Percentiles rank a stretch among this genome's conserved stretches.
These are phyloP conservation scores for Fraxinus dipetala DNA, from an alignment of 305 asterid genomes.

Conservation along the genomic window DNA sequence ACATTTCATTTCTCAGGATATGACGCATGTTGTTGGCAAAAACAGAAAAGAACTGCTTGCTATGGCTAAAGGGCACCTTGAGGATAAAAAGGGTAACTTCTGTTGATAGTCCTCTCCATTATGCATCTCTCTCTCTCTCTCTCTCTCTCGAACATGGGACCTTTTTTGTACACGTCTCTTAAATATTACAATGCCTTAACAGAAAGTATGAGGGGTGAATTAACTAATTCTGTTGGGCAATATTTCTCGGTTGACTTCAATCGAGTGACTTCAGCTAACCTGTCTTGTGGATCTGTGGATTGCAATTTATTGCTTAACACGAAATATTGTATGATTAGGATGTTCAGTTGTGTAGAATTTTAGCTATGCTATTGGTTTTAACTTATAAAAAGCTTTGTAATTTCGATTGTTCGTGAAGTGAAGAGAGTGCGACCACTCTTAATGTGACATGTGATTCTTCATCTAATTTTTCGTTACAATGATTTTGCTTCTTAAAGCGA, in stretches of 20 bases:
- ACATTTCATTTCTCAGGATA: conserved; percentile 49
- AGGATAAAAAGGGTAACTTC: conserved; percentile 61
- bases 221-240: neutral
- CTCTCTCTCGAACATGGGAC: neutral
- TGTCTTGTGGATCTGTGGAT: neutral
- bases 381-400: neutral
- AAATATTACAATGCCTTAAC: neutral
- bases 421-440: neutral
- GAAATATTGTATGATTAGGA: neutral
- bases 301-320: neutral
- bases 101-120: neutral
- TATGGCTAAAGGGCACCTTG: conserved; percentile 60
- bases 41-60: conserved; percentile 68
- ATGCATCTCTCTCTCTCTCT: neutral
- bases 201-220: neutral
- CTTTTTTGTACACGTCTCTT: neutral
- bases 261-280: conserved; percentile 7
- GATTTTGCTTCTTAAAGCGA: neutral
- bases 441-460: neutral
- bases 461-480: neutral
- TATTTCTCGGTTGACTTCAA: neutral
- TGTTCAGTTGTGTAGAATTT: neutral
- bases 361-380: conserved; percentile 3
- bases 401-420: neutral
- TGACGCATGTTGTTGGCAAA: conserved; percentile 70